phyloP scores from a whole-genome alignment of 2,329 filamentous ascomycete species.

The Chaetomiaceae sp. region DNA sequence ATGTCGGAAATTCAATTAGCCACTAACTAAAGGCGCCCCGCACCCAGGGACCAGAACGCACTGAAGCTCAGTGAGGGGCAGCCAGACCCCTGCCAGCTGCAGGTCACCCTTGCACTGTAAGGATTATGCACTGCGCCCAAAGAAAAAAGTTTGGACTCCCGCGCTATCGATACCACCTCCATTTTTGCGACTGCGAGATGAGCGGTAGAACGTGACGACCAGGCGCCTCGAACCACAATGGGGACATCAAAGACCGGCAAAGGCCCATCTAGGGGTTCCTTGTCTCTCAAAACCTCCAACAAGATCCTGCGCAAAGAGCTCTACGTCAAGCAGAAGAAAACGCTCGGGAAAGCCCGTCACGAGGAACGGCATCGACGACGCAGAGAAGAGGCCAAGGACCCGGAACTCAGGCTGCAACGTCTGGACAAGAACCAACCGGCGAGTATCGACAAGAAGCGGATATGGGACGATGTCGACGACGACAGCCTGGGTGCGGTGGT shows the following conservation, averaged over 20 bases:
- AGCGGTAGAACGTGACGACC: constrained; percentile 7
- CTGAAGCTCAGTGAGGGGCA: constrained; percentile 9
- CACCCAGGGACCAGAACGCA: constrained; percentile 1
- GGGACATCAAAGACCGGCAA: constrained; percentile 13
- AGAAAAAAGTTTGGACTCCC: constrained; percentile 11
- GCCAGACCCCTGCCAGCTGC: constrained; percentile 5
- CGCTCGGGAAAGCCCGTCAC: constrained; percentile 65
- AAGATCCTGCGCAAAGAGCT: constrained; percentile 74
- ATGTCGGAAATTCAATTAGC: constrained; percentile 22
- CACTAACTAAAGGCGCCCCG: constrained; percentile 18
- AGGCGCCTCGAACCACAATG: constrained; percentile 19
- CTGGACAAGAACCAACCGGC: constrained; percentile 70
- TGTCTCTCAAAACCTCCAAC: constrained; percentile 50
- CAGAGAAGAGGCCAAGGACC: constrained; percentile 80
- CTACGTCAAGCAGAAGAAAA: constrained; percentile 74
- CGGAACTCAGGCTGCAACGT: constrained; percentile 65
- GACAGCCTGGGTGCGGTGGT: constrained; percentile 51
- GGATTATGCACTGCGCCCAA: neutral
- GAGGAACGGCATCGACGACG: constrained; percentile 72
- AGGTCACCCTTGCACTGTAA: constrained; percentile 11
- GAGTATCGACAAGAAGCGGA: constrained; percentile 80
- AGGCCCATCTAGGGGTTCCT: constrained; percentile 25
- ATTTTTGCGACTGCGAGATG: neutral
- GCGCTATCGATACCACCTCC: constrained; percentile 4
- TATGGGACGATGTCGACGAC: constrained; percentile 72